A percentile compares a stretch with the other conserved stretches of the same genome.
Evolutionary conservation across 495 filamentous ascomycete species (phyloP).

Genomic region (Apiosordaria backusii): DNA sequence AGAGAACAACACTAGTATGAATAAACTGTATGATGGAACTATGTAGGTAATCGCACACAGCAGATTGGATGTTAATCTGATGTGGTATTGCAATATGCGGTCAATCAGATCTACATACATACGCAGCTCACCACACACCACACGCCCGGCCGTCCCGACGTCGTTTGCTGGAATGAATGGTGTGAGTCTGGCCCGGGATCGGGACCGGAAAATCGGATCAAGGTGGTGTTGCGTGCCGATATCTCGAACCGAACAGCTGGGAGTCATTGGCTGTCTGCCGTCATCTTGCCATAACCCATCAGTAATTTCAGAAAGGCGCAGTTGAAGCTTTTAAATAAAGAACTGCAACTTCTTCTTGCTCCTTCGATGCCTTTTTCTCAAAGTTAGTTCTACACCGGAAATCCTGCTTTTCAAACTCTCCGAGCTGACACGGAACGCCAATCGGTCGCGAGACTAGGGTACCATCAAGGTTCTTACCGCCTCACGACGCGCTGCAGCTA

Average conservation of each 20-base stretch:
- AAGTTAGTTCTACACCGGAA: background rate
- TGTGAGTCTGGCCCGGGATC: slow-evolving; percentile 1
- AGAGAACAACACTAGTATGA: background rate
- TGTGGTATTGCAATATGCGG: background rate
- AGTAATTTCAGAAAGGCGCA: background rate
- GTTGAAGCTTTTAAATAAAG: background rate
- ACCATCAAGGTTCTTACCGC: background rate
- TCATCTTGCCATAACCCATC: background rate
- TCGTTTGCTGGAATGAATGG: background rate
- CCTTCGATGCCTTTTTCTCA: background rate
- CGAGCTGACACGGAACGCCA: background rate
- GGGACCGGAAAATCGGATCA: slow-evolving; percentile 6
- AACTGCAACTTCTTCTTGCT: no score
- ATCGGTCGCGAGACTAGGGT: background rate
- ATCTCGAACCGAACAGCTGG: background rate
- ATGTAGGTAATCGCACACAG: background rate
- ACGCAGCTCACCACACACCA: background rate
- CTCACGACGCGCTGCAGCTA: background rate
- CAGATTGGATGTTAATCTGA: background rate
- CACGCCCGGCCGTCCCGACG: background rate
- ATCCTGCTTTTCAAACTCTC: background rate
- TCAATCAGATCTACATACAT: background rate
- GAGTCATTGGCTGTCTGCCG: background rate
- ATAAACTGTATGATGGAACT: background rate
- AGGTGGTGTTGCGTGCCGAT: background rate